phyloP scores from a whole-genome alignment of 257 asterid genomes.

The Forsythia suspensa region DNA sequence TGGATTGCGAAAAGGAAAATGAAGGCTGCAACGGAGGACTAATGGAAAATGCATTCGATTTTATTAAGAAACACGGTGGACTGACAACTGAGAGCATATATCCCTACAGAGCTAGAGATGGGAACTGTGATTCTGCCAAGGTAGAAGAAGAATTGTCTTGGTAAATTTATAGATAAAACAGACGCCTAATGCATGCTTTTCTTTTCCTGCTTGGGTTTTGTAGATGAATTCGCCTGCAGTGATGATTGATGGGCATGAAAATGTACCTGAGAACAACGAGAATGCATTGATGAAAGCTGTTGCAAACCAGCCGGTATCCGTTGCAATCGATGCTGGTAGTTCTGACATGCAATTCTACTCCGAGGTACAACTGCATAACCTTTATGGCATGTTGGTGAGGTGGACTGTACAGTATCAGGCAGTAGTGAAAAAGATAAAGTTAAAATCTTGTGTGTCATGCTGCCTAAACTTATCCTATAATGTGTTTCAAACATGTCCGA shows the following conservation, averaged over 20 bases:
- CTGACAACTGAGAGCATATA: slow-evolving; percentile 58
- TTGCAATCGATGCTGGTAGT: slow-evolving; percentile 82
- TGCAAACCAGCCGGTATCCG: slow-evolving; percentile 80
- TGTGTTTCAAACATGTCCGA: no score
- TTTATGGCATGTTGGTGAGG: no score
- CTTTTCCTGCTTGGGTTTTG: background rate
- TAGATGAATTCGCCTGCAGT: slow-evolving; percentile 77
- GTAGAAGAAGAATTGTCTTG: slow-evolving; percentile 26
- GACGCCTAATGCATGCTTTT: background rate
- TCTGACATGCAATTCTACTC: slow-evolving; percentile 74
- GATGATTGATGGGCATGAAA: slow-evolving; percentile 74
- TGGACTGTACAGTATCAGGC: no score
- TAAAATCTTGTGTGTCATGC: no score
- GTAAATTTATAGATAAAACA: background rate
- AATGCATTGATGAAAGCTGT: slow-evolving; percentile 86
- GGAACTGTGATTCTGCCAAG: slow-evolving; percentile 61
- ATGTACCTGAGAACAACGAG: slow-evolving; percentile 73
- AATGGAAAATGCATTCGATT: slow-evolving; percentile 78
- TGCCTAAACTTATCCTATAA: no score
- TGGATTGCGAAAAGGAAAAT: slow-evolving; percentile 76
- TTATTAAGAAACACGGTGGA: slow-evolving; percentile 73
- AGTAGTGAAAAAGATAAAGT: no score
- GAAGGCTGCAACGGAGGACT: slow-evolving; percentile 86
- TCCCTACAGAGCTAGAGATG: slow-evolving; percentile 67
- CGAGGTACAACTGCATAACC: slow-evolving; percentile 43